Evolutionary conservation across 345 rosid genomes (phyloP).

Genomic region (Lagerstroemia speciosa): DNA sequence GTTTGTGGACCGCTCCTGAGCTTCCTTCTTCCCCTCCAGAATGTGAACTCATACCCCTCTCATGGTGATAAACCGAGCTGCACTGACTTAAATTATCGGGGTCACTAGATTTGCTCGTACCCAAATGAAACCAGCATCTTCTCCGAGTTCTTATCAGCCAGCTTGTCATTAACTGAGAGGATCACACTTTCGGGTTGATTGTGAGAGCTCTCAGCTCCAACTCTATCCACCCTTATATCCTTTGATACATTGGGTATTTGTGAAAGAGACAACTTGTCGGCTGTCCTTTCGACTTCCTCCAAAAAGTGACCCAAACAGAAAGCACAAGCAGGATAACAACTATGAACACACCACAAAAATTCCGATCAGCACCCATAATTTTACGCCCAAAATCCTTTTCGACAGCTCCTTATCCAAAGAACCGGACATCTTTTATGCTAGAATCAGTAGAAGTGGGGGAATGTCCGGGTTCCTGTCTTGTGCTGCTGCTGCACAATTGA

Average conservation of each 20-base stretch:
- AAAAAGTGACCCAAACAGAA: constrained; percentile 61
- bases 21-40: constrained; percentile 97
- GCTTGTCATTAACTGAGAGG: constrained; percentile 42
- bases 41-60: constrained; percentile 62
- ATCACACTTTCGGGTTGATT: constrained; percentile 41
- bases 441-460: neutral
- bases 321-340: constrained; percentile 69
- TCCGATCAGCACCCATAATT: constrained; percentile 83
- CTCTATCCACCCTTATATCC: constrained; percentile 77
- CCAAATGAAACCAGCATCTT: constrained; percentile 52
- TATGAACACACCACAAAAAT: constrained; percentile 57
- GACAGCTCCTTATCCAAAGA: constrained; percentile 62
- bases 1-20: constrained; percentile 51
- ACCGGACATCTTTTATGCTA: constrained; percentile 41
- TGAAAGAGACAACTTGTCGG: constrained; percentile 38
- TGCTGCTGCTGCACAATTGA: constrained; percentile 5
- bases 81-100: constrained; percentile 68
- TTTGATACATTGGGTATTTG: constrained; percentile 78
- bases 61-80: constrained; percentile 60
- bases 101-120: constrained; percentile 67
- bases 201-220: constrained; percentile 38
- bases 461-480: neutral
- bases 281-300: constrained; percentile 50
- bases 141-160: constrained; percentile 45
- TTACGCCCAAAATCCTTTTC: constrained; percentile 64